Base-by-base conservation (phyloP, 2,329 filamentous ascomycete species). In the Fusarium xylarioides region DNA sequence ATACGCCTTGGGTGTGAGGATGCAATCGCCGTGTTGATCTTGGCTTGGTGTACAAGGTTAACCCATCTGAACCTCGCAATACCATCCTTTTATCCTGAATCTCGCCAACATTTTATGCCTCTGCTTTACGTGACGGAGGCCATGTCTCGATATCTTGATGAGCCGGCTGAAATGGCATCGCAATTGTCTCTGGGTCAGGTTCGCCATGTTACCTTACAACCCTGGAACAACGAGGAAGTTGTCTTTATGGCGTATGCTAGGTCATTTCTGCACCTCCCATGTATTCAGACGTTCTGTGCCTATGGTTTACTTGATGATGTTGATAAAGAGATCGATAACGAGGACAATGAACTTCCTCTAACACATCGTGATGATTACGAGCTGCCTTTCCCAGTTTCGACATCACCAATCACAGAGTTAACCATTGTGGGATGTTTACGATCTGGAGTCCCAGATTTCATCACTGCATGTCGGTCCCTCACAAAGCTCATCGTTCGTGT, bases 61-160 rank as follows among this genome's bases (percentile, higher is more conserved):
- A 64, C 23, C 1, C 19, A 56, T 18, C 4, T 64, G 4, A 30
- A 5, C 4, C 26, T 66, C 0, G 21, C 47, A 0, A 0, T 64
- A 14, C 47, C 59, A 5, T 0, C 3, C 0, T 12, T 21, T 0
- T 2, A 6, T 9, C 28, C 23, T 11, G 10, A 2, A 1, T 3
- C 4, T 11, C 14, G 26, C 8, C 3, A 43, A 16, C 14, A 50
- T 1, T 43, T 28, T 9, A 43, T 49, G 21, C 19, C 34, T 35
- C 14, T 55, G 4, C 60, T 21, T 7, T 56, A 37, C 4, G 5
- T 19, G 0, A 64, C 5, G 12, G 23, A 61, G 4, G 37, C 43
- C 14, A 8, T 44, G 7, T 7, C 3, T 2, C 21, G 18, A 37
- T 23, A 28, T 0, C 8, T 7, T 18, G 28, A 19, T 9, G 26